phyloP scores from a whole-genome alignment of 2,329 filamentous ascomycete genomes.

The Sarocladium oryzae region DNA sequence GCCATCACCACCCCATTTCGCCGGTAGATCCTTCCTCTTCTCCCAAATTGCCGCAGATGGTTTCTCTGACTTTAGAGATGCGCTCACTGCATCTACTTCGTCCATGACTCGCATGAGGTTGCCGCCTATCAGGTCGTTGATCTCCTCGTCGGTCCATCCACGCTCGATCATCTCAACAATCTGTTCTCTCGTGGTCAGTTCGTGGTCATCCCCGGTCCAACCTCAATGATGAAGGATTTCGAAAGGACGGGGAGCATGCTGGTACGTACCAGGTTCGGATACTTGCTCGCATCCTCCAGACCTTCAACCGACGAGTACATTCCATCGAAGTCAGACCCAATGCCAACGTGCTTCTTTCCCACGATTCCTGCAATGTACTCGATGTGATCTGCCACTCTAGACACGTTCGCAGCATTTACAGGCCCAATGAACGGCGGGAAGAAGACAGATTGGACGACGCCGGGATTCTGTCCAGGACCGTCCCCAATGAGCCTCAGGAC shows the following conservation, averaged over 20 bases:
- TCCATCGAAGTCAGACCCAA: conserved; percentile 80
- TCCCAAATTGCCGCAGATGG: conserved; percentile 3
- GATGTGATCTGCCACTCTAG: conserved; percentile 63
- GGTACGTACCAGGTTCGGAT: conserved; percentile 38
- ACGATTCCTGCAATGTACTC: conserved; percentile 69
- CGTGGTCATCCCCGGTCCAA: too few relatives aligned
- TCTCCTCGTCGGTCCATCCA: not conserved
- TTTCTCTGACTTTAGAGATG: not conserved
- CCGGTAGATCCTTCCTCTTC: conserved; percentile 5
- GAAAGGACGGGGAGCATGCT: too few relatives aligned
- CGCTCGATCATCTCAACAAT: conserved; percentile 9
- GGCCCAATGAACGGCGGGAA: conserved; percentile 65
- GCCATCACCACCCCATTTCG: conserved; percentile 1
- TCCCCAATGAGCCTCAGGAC: conserved; percentile 66
- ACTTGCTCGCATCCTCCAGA: conserved; percentile 74
- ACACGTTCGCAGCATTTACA: conserved; percentile 35
- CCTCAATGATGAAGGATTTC: too few relatives aligned
- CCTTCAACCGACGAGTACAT: conserved; percentile 59
- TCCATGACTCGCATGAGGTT: conserved; percentile 10
- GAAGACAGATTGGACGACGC: conserved; percentile 65
- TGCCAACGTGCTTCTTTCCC: conserved; percentile 74
- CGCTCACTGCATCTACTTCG: conserved; percentile 7
- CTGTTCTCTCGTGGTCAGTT: not conserved
- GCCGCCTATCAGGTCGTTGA: conserved; percentile 5
- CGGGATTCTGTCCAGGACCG: conserved; percentile 32